Conservation (phyloP, 257 asterid species). For the Scutellaria baicalensis region DNA sequence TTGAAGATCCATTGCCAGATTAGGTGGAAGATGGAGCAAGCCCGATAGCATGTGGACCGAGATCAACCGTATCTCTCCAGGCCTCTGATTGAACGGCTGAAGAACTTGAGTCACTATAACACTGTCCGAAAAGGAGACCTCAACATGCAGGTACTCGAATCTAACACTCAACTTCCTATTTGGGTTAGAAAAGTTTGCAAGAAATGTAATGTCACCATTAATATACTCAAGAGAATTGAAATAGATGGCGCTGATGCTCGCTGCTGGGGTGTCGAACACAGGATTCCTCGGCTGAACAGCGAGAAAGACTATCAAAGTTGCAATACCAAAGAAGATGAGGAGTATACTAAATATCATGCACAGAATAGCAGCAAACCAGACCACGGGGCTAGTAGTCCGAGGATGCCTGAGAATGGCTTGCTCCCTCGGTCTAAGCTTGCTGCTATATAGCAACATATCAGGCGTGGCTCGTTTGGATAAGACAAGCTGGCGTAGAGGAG, state of each 20-base stretch:
- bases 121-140: constrained; percentile 53
- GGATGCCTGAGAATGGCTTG: constrained; percentile 41
- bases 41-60: constrained; percentile 59
- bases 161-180: constrained; percentile 57
- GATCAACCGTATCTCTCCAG: constrained; percentile 34
- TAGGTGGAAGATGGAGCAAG: constrained; percentile 53
- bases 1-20: constrained; percentile 52
- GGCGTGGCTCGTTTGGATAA: constrained; percentile 35
- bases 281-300: constrained; percentile 63
- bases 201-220: constrained; percentile 48
- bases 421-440: constrained; percentile 37
- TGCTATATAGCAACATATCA: constrained; percentile 21
- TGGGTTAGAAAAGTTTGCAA: constrained; percentile 82
- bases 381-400: constrained; percentile 47
- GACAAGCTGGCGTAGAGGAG: constrained; percentile 33
- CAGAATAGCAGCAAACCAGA: constrained; percentile 66
- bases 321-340: constrained; percentile 62
- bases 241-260: constrained; percentile 45
- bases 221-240: constrained; percentile 42
- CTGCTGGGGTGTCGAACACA: constrained; percentile 56
- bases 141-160: constrained; percentile 49
- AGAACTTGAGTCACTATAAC: constrained; percentile 43
- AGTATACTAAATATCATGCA: constrained; percentile 67
- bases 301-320: constrained; percentile 45
- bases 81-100: constrained; percentile 48